These are phyloP conservation scores for Fusarium irregulare DNA, from an alignment of 2,329 filamentous ascomycete genomes.

Conservation along the genomic window DNA sequence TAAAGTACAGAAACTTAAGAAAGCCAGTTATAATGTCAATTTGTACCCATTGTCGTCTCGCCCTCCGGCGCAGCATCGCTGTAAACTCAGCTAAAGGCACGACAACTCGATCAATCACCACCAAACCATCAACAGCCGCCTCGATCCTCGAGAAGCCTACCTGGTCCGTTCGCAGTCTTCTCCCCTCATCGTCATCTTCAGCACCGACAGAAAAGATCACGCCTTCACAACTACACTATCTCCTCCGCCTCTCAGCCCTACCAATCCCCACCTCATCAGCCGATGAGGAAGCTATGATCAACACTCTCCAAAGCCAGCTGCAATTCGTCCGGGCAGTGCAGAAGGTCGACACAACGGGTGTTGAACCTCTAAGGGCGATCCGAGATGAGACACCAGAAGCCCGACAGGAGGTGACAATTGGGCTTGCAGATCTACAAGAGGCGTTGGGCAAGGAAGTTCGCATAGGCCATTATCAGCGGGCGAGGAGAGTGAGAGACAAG, in stretches of 20 bases:
- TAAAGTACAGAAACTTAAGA: neutral
- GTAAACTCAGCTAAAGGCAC: neutral
- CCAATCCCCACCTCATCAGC: slow-evolving; percentile 72
- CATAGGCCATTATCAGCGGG: slow-evolving; percentile 65
- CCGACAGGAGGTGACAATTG: slow-evolving; percentile 69
- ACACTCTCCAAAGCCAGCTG: slow-evolving; percentile 82
- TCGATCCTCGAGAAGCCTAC: slow-evolving; percentile 75
- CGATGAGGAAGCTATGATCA: slow-evolving; percentile 77
- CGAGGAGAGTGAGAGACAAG: slow-evolving; percentile 52
- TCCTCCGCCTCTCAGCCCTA: slow-evolving; percentile 89
- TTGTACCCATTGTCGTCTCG: slow-evolving; percentile 49
- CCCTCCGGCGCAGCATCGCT: slow-evolving; percentile 40
- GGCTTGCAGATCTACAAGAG: slow-evolving; percentile 65
- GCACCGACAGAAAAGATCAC: slow-evolving; percentile 63
- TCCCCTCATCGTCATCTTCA: slow-evolving; percentile 59
- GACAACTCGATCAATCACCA: slow-evolving; percentile 11
- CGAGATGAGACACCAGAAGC: slow-evolving; percentile 80
- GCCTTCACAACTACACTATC: slow-evolving; percentile 77
- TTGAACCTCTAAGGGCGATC: slow-evolving; percentile 81
- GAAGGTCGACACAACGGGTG: slow-evolving; percentile 75
- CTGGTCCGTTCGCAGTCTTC: slow-evolving; percentile 85
- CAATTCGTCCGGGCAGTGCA: slow-evolving; percentile 92
- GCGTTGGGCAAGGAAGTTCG: slow-evolving; percentile 70
- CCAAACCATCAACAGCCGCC: slow-evolving; percentile 36
- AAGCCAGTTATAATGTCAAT: slow-evolving; percentile 43